Base-by-base conservation (phyloP, 441 rosid genomes). In the Raphanus hybrid region DNA sequence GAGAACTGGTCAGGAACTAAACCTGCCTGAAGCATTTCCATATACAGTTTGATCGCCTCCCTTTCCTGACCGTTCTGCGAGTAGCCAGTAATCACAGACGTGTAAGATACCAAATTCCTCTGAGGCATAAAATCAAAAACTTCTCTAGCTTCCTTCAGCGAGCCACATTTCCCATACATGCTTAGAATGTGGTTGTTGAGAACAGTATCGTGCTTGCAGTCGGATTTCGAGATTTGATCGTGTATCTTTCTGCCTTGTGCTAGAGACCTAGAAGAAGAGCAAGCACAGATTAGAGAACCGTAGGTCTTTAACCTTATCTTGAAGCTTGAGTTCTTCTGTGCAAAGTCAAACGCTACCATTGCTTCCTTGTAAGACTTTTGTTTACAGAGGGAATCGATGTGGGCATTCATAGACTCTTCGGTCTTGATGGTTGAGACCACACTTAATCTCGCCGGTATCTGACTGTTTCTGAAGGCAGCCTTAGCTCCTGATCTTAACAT, bases 121-220 rank as follows among this genome's bases (percentile, higher is more conserved):
- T 68, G 79, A 52, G 82, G 84, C 86, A 89, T 89, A 69, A 61
- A 85, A 69, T 89, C 87, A 12, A 89, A 87, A 65, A 87, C 86
- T 73, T 75, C 74, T 79, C 85, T 75, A 32, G 89, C 89, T 70
- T 87, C 88, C 70, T 55, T 71, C 79, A 84, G 75, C 3, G 87
- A 83, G 74, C 89, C 86, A 61, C 91, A 87, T 75, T 89, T 89
- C 4, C 89, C 92, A 15, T 85, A 89, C 91, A 89, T 87, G 27
- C 81, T 78, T 0, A 87, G 62, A 69, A 89, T 74, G 80, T 87
- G 89, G 71, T 89, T 87, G 34, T 80, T 66, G 50, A 89, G 85
- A 77, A 86, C 70, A 37, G 86, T 43, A 50, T 89, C 88, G 12
- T 79, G 73, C 74, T 70, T 79, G 45, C 78, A 74, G 10, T 64